These are phyloP conservation scores for Puccinellia tenuiflora DNA, from an alignment of 176 grass and related monocot genomes.

Conservation along the genomic window DNA sequence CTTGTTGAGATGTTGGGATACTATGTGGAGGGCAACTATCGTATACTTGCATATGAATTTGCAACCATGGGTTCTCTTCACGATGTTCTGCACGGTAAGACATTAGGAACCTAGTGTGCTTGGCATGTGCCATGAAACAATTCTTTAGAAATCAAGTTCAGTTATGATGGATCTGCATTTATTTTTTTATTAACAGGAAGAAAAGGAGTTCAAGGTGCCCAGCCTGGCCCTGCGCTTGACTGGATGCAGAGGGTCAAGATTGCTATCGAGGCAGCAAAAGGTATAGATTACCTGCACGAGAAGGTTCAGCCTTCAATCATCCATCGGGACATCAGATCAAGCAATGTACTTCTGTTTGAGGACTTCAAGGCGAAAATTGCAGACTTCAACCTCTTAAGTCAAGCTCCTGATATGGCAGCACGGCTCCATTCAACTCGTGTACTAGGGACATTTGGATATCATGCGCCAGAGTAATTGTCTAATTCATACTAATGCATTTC, in stretches of 20 bases:
- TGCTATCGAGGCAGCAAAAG: conserved; percentile 70
- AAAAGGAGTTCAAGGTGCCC: conserved; percentile 67
- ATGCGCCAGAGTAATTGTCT: conserved; percentile 61
- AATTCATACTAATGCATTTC: conserved; percentile 20
- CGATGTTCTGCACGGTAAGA: conserved; percentile 77
- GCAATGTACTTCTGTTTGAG: conserved; percentile 69
- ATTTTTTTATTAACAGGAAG: conserved; percentile 38
- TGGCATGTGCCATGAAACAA: conserved; percentile 1
- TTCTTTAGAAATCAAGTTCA: conserved; percentile 7
- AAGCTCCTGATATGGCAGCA: conserved; percentile 78
- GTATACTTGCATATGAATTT: conserved; percentile 64
- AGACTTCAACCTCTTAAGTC: conserved; percentile 69
- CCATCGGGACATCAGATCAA: conserved; percentile 76
- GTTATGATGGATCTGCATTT: neutral
- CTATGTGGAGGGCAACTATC: conserved; percentile 54
- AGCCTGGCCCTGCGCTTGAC: conserved; percentile 66
- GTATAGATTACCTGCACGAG: conserved; percentile 71
- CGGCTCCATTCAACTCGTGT: conserved; percentile 74
- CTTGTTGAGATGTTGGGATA: conserved; percentile 71
- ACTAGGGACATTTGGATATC: conserved; percentile 71
- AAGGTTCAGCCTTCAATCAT: conserved; percentile 71
- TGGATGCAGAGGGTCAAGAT: conserved; percentile 74
- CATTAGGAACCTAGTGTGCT: neutral
- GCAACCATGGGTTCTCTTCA: conserved; percentile 79
- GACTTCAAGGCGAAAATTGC: conserved; percentile 79